Conservation (phyloP, 257 asterid species). For the Parsonsia alboflavescens region DNA sequence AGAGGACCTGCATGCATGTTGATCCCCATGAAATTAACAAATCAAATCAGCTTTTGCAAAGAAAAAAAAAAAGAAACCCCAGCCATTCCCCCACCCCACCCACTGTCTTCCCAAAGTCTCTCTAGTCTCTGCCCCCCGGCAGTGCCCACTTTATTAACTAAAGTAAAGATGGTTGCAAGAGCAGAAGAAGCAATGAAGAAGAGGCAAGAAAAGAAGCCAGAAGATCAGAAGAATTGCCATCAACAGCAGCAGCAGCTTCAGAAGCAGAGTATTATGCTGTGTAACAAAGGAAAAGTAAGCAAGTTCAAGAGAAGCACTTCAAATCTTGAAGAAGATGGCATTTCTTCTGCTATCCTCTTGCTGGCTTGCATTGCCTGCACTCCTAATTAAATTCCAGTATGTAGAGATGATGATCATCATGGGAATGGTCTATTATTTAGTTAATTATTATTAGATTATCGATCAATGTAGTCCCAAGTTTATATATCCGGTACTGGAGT, state of each 20-base stretch:
- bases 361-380: conserved; percentile 72
- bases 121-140: too few species aligned
- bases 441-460: neutral
- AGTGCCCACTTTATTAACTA: neutral
- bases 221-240: conserved; percentile 2
- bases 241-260: conserved; percentile 14
- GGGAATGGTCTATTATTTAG: neutral
- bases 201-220: conserved; percentile 22
- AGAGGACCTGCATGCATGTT: conserved; percentile 11
- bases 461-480: neutral
- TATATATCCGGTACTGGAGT: neutral
- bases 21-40: conserved; percentile 2
- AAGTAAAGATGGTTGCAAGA: conserved; percentile 41
- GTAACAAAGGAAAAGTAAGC: conserved; percentile 52
- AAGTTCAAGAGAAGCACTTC: conserved; percentile 71
- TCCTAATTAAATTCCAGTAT: conserved; percentile 11
- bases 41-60: neutral
- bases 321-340: conserved; percentile 63
- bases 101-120: too few species aligned
- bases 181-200: conserved; percentile 37
- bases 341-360: conserved; percentile 63
- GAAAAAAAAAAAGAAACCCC: too few species aligned
- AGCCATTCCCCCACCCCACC: neutral
- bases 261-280: conserved; percentile 30
- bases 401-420: neutral